phyloP scores from a whole-genome alignment of 345 rosid species.

The Arabidopsis thaliana region DNA sequence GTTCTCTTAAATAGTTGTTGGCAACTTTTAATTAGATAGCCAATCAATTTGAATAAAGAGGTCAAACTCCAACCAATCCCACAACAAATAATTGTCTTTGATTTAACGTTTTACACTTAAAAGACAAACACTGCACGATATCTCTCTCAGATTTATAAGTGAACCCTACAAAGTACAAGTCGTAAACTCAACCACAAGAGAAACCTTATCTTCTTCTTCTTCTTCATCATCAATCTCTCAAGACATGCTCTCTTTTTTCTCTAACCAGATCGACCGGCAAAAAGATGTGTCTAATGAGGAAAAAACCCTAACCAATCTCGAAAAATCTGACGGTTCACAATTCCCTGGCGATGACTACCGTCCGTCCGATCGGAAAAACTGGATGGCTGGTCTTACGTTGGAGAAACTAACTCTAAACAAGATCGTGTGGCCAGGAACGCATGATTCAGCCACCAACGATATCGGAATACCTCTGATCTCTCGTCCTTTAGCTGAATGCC shows the following conservation, averaged over 20 bases:
- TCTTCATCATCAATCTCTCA: constrained; percentile 19
- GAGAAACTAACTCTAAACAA: constrained; percentile 57
- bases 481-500: constrained; percentile 87
- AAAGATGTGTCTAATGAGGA: constrained; percentile 55
- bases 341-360: constrained; percentile 73
- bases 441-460: constrained; percentile 84
- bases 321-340: constrained; percentile 48
- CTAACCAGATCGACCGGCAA: constrained; percentile 56
- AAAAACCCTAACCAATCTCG: constrained; percentile 56
- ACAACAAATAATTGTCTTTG: constrained; percentile 30
- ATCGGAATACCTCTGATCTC: constrained; percentile 67
- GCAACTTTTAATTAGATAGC: constrained; percentile 24
- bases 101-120: constrained; percentile 28
- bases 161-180: constrained; percentile 4
- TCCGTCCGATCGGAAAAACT: constrained; percentile 69
- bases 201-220: constrained; percentile 37
- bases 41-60: constrained; percentile 18
- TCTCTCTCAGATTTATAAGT: constrained; percentile 20
- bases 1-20: neutral
- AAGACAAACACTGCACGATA: constrained; percentile 41
- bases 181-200: constrained; percentile 38
- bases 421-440: constrained; percentile 95
- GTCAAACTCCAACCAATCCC: constrained; percentile 36
- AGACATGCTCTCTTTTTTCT: constrained; percentile 66
- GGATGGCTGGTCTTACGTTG: constrained; percentile 70